These are phyloP conservation scores for Heliamphora exappendiculata DNA, from an alignment of 148 eudicot genomes.

Conservation along the genomic window DNA sequence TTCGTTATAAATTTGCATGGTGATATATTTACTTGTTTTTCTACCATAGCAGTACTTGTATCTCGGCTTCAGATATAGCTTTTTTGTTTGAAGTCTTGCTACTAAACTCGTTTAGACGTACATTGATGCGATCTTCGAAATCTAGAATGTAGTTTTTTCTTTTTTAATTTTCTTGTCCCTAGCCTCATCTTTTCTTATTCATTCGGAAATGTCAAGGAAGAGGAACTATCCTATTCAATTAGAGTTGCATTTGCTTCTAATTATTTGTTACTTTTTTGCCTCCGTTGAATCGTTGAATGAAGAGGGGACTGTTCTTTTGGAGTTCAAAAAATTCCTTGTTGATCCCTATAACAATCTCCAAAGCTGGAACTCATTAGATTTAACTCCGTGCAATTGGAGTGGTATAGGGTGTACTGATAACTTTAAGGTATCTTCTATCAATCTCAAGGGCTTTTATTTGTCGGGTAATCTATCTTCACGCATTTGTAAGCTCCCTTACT, in stretches of 20 bases:
- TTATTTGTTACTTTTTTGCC: slow-evolving; percentile 12
- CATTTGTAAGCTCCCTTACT: slow-evolving; percentile 37
- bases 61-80: neutral
- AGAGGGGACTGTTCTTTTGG: slow-evolving; percentile 45
- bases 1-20: neutral
- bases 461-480: slow-evolving; percentile 40
- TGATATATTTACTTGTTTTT: neutral
- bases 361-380: slow-evolving; percentile 35
- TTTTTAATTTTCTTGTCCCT: neutral
- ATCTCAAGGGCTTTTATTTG: slow-evolving; percentile 26
- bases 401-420: slow-evolving; percentile 31
- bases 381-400: slow-evolving; percentile 43
- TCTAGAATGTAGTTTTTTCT: neutral
- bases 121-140: neutral
- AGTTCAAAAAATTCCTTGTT: slow-evolving; percentile 32
- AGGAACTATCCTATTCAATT: slow-evolving; percentile 6
- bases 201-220: slow-evolving; percentile 22
- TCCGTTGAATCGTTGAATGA: slow-evolving; percentile 32
- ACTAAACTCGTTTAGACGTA: neutral
- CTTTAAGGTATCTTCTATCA: slow-evolving; percentile 28
- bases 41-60: too few species aligned
- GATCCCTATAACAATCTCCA: slow-evolving; percentile 35
- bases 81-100: neutral
- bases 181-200: neutral
- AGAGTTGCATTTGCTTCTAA: slow-evolving; percentile 16